Evolutionary conservation across 306 rosid genomes (phyloP), one percentile per base, ranked within the genome.

Genomic region (Vigna mungo): DNA sequence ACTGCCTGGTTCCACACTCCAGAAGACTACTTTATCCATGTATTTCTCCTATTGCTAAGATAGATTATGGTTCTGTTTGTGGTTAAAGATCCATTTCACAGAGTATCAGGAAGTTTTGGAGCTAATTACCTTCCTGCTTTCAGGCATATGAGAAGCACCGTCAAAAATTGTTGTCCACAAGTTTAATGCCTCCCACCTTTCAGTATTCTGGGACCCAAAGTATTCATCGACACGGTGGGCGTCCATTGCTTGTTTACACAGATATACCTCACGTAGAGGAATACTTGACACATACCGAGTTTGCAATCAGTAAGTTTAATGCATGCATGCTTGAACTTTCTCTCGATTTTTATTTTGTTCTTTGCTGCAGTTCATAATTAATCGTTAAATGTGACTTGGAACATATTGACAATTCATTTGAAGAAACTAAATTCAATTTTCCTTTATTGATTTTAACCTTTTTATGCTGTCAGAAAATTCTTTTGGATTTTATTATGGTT

Each of bases 1-100:
- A 90, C 95, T 55, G 93, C 98, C 78, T 94, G 97, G 97, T 94
- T 90, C 83, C 89, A 87, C 63, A 92, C 93, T 0, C 98, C 97
- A 21, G 85, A 90, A 80, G 90, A 89, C 71, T 94, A 89, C 82
- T 94, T 94, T 78, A 70, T 90, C 37, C 86, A 85, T 23, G 98
- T 94, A 94, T 66, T 70, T 74, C 76, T 66, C 68, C 78, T 13
- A 44, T 75, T 78, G 4, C 70, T 81, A 44, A 58, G 63, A 79
- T 53, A 47, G 17, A 25, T 25, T 73, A 17, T 49, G 85, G 61
- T 65, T 82, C 30, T 44, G 82, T 63, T 72, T 67, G 52, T 74
- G 36, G 46, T 67, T 70, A 68, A 41, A 13, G 62, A 30, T 73
- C 23, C 56, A 80, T 37, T 54, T n/a, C 63, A 37, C 2, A 0